phyloP scores from a whole-genome alignment of 2,329 filamentous ascomycete species.

The Ceratocystis ficicola region DNA sequence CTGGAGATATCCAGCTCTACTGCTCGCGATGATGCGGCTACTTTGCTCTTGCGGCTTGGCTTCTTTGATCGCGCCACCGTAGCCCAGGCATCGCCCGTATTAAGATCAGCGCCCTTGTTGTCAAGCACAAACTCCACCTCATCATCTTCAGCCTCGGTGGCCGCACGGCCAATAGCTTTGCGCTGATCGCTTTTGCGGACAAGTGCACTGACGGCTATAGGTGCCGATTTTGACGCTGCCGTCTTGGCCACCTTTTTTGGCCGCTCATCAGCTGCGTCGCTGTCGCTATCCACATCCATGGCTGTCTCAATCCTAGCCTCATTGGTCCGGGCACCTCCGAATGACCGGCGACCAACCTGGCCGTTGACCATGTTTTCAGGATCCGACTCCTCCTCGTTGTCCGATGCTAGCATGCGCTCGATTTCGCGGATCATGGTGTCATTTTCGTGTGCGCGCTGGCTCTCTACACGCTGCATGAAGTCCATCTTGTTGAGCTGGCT shows the following conservation, averaged over 20 bases:
- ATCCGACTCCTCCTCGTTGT: constrained; percentile 42
- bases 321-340: constrained; percentile 29
- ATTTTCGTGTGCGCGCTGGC: constrained; percentile 63
- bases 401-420: constrained; percentile 57
- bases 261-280: constrained; percentile 25
- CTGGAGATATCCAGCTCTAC: constrained; percentile 18
- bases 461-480: constrained; percentile 89
- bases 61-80: constrained; percentile 25
- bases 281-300: constrained; percentile 24
- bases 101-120: constrained; percentile 16
- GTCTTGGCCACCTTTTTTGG: constrained; percentile 23
- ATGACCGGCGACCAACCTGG: constrained; percentile 54
- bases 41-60: constrained; percentile 27
- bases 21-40: constrained; percentile 13
- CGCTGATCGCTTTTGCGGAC: constrained; percentile 18
- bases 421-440: constrained; percentile 62
- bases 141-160: constrained; percentile 23
- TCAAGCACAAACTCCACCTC: constrained; percentile 25
- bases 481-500: constrained; percentile 71
- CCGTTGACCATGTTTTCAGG: constrained; percentile 36
- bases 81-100: constrained; percentile 18
- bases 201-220: constrained; percentile 14
- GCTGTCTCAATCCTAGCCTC: not conserved
- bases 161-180: constrained; percentile 25
- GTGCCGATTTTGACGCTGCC: constrained; percentile 3